A percentile compares a stretch with the other conserved stretches of the same genome.
Evolutionary conservation across 805 yeast species (phyloP).

Genomic region (Kluyveromyces dobzhanskii): DNA sequence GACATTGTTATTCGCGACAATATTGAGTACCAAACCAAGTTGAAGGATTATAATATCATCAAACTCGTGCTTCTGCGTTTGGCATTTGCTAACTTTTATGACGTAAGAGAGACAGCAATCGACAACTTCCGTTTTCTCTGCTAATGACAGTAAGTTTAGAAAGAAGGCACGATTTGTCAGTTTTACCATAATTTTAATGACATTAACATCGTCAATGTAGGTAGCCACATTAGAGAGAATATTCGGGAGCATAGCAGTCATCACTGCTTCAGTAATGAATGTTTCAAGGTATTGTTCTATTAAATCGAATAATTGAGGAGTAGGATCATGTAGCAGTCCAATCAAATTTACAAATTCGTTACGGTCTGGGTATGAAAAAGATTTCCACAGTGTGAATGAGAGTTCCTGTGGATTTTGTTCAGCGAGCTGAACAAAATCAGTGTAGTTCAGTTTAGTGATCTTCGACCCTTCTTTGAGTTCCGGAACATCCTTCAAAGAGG

Average conservation of each 20-base stretch:
- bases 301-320: background rate
- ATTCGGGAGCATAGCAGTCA: background rate
- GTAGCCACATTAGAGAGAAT: background rate
- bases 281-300: background rate
- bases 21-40: slow-evolving; percentile 6
- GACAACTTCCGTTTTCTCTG: slow-evolving; percentile 1
- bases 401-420: slow-evolving; percentile 9
- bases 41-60: slow-evolving; percentile 6
- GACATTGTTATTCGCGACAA: background rate
- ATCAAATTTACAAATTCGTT: background rate
- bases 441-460: slow-evolving; percentile 14
- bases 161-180: slow-evolving; percentile 11
- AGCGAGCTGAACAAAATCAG: slow-evolving; percentile 15
- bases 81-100: background rate
- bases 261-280: background rate
- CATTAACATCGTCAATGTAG: background rate
- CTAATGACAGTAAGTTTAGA: background rate
- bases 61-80: background rate
- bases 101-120: background rate
- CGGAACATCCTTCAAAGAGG: background rate
- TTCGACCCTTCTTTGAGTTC: slow-evolving; percentile 6
- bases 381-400: slow-evolving; percentile 9
- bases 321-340: background rate
- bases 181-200: slow-evolving; percentile 18
- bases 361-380: background rate